Evolutionary conservation across 1,284 basidiomycete species (phyloP), one percentile per base, ranked within the genome.

Genomic region (Pyrrhoderma noxium): DNA sequence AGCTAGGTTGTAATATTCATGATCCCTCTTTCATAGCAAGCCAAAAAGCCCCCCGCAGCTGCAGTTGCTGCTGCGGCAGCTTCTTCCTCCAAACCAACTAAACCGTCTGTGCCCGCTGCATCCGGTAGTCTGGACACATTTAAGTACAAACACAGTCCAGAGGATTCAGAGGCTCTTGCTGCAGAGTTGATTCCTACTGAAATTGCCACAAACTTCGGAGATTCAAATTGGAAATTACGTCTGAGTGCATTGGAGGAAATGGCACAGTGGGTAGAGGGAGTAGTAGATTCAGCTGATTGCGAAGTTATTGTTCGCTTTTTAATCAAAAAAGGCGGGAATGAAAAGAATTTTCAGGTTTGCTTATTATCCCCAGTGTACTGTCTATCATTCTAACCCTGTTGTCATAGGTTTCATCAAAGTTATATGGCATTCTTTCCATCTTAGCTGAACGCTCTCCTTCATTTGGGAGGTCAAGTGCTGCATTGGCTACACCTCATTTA

Each of bases 291-390:
- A 1, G 70, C 93, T 1, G 95, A 99, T 59, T 82, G 87, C 21
- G 96, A 99, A 66, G 78, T 99, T 8, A 66, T 99, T 44, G 80
- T 98, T 14, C 79, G 95, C n/a, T 87, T 89, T 59, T 69, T 99
- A 48, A 84, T 81, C 21, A 98, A 96, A 74, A 93, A 89, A 61
- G 93, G 95, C 1, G 97, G 93, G 93, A 80, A 78, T 38, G 96
- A 99, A 70, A 99, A 97, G 76, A 99, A 99, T 63, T 99, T 99
- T 63, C 96, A 99, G 73, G 91, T 88, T 56, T 52, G 74, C 64
- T 36, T 8, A 19, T 27, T 23, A 27, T 53, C 34, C 49, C 37
- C 40, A 48, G 45, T 43, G 49, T 45, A 31, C n/a, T n/a, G 7
- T 27, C 31, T 27, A 39, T 40, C n/a, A 9, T 18, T 40, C n/a